Conservation (phyloP, 805 yeast genomes). For the Candida montana region DNA sequence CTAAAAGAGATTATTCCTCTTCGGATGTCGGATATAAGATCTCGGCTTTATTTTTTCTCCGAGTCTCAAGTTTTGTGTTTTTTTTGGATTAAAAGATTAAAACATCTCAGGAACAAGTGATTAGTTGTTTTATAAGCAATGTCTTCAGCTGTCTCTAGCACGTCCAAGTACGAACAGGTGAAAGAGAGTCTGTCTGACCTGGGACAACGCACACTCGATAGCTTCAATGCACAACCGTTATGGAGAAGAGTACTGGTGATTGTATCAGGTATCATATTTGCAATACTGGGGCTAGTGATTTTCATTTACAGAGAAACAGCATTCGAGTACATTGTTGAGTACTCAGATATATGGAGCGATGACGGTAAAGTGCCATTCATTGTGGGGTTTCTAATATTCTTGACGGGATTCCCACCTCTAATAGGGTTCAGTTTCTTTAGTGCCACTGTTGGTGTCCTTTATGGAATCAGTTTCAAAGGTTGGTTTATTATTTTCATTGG, state of each 20-base stretch:
- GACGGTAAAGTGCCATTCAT: conserved; percentile 34
- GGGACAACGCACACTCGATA: conserved; percentile 4
- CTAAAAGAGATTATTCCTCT: too few species aligned
- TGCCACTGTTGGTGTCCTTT: conserved; percentile 70
- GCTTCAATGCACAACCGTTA: conserved; percentile 15
- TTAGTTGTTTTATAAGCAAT: too few species aligned
- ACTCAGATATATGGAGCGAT: conserved; percentile 22
- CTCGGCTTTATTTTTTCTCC: too few species aligned
- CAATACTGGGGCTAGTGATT: conserved; percentile 6
- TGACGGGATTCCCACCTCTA: conserved; percentile 86
- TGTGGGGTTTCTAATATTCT: conserved; percentile 47
- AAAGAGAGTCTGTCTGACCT: conserved; percentile 1
- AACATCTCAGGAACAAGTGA: too few species aligned
- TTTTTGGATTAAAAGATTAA: too few species aligned
- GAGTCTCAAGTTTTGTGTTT: too few species aligned
- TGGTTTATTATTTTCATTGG: conserved; percentile 73
- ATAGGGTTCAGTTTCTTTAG: conserved; percentile 73
- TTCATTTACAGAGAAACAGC: conserved; percentile 17
- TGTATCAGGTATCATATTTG: neutral
- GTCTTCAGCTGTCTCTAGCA: neutral
- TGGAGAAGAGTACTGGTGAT: conserved; percentile 11
- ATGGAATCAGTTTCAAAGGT: conserved; percentile 68
- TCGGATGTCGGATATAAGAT: too few species aligned
- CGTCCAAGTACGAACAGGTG: neutral
- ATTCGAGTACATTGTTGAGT: conserved; percentile 17